phyloP scores from a whole-genome alignment of 2,329 filamentous ascomycete genomes.

The Talaromyces verruculosus region DNA sequence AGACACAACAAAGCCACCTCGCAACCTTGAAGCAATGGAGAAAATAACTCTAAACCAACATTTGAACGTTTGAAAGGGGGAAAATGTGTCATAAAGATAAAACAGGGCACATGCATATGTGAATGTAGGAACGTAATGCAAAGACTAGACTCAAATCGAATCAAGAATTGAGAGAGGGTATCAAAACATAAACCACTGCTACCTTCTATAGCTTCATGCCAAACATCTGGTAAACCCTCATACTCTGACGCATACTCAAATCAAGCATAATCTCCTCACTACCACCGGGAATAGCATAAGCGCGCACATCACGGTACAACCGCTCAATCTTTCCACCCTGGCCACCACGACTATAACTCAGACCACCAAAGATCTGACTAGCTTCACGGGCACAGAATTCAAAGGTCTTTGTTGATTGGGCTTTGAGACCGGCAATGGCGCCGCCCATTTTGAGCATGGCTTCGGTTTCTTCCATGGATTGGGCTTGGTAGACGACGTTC shows the following conservation, averaged over 20 bases:
- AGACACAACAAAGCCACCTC: neutral
- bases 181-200: conserved; percentile 61
- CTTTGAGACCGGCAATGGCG: conserved; percentile 90
- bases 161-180: conserved; percentile 18
- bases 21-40: neutral
- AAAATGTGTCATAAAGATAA: neutral
- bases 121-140: neutral
- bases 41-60: neutral
- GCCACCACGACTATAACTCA: conserved; percentile 88
- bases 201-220: conserved; percentile 97
- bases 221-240: conserved; percentile 83
- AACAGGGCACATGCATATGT: conserved; percentile 1
- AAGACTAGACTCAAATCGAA: neutral
- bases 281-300: conserved; percentile 93
- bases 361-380: conserved; percentile 92
- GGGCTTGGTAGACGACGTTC: conserved; percentile 88
- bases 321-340: conserved; percentile 95
- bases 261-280: conserved; percentile 99
- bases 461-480: conserved; percentile 89
- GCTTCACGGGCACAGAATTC: conserved; percentile 98
- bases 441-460: conserved; percentile 95
- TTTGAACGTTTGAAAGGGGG: neutral
- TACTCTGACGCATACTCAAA: conserved; percentile 84
- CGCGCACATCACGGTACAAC: conserved; percentile 89
- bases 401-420: conserved; percentile 89